Base-by-base conservation (phyloP, 495 filamentous ascomycete species). In the Penicillium robsamsonii region DNA sequence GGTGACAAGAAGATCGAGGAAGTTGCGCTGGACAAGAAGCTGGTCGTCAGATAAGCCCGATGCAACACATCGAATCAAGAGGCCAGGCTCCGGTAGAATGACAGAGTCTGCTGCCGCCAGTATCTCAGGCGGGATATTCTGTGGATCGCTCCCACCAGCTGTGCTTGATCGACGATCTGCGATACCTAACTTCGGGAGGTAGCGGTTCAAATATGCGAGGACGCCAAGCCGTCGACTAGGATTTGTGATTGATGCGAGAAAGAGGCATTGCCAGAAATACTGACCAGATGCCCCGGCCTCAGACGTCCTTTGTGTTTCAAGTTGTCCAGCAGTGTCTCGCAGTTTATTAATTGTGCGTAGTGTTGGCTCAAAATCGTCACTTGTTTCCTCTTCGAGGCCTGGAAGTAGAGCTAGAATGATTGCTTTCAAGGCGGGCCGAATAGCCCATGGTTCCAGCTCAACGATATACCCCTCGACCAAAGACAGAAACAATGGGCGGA, bases 211-310 rank as follows among this genome's bases (percentile, higher is more conserved):
- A 69, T 90, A 97, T 25, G 93, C 89, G 53, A 99, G 74, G 20
- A 91, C 90, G 25, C 94, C 94, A 60, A 88, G 86, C 43, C 94
- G 83, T 56, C 95, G 81, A 40, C 83, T 88, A 25, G 88, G 79
- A 64, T 90, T 92, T 6, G 93, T 96, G 35, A 99, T 96, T 0
- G 90, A 85, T 13, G 92, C 91, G 37, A 97, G 78, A 61, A 99
- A 96, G 60, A 99, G 88, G 70, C 90, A 96, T 75, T 99, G 94
- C 94, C 94, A 99, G 68, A 96, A 99, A 68, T 91, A 96, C 60
- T 91, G 89, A 50, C 92, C 89, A 27, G 84, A 86, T 10, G 78
- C 72, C 13, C 79, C 81, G 47, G 74, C 72, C n/a, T 79, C 71
- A 2, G 79, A 78, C 10, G 77, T 71, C 46, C 59, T 65, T 42